Conservation (phyloP, 305 asterid species). For the Rubia balearica region DNA sequence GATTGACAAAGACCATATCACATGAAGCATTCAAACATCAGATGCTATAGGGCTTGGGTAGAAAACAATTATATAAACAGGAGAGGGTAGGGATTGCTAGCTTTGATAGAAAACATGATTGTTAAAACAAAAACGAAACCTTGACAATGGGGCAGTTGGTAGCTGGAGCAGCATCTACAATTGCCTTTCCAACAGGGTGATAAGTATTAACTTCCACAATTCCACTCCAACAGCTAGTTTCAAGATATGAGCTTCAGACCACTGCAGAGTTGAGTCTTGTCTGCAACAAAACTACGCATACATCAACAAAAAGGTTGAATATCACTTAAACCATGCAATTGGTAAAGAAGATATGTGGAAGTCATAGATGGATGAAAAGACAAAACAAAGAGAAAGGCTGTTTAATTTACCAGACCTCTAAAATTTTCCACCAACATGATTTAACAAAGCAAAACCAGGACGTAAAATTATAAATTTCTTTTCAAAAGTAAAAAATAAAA, state of each 20-base stretch:
- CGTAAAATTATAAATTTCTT: too few species aligned
- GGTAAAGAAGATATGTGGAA: not conserved
- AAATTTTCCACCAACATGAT: not conserved
- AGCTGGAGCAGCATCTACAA: constrained; percentile 75
- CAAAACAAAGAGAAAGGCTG: constrained; percentile 5
- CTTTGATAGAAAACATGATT: not conserved
- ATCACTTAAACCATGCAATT: not conserved
- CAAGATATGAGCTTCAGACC: constrained; percentile 80
- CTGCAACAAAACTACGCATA: constrained; percentile 39
- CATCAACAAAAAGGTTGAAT: constrained; percentile 14
- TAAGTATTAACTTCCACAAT: constrained; percentile 77
- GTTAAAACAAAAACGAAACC: constrained; percentile 35
- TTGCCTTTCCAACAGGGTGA: constrained; percentile 97
- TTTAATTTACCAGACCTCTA: not conserved
- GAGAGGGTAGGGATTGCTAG: too few species aligned
- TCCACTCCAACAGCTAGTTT: constrained; percentile 93
- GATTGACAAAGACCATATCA: too few species aligned
- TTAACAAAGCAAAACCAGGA: not conserved
- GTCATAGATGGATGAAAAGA: not conserved
- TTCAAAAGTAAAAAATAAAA: too few species aligned
- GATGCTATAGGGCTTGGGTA: too few species aligned
- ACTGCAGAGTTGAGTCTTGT: constrained; percentile 36
- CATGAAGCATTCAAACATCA: too few species aligned
- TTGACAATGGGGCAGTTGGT: constrained; percentile 43
- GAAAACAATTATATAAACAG: too few species aligned